A percentile compares a stretch with the other conserved stretches of the same genome.
Conservation (phyloP, 345 rosid species). For the Linum tenue region DNA sequence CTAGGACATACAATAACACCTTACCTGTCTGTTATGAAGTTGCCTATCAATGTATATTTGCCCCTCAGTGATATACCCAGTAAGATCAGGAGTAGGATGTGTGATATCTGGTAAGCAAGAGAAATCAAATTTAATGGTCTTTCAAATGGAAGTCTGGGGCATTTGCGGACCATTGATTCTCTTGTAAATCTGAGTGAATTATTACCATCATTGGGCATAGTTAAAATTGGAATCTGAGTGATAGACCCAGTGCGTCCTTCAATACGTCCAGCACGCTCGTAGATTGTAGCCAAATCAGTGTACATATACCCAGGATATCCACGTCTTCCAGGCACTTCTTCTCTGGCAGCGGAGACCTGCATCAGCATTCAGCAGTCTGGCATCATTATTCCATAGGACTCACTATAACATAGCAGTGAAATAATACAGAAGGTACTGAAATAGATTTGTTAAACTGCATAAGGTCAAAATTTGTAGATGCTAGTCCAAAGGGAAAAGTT, state of each 20-base stretch:
- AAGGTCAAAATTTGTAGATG: too few relatives aligned
- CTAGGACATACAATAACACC: background rate
- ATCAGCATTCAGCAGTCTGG: constrained; percentile 16
- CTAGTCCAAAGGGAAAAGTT: too few relatives aligned
- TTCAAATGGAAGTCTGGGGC: constrained; percentile 6
- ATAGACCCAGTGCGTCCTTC: constrained; percentile 98
- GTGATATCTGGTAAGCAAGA: constrained; percentile 62
- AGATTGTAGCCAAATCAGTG: constrained; percentile 96
- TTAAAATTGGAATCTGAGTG: constrained; percentile 93
- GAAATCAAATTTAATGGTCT: background rate
- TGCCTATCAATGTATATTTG: constrained; percentile 85
- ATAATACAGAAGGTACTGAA: background rate
- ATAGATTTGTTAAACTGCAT: background rate
- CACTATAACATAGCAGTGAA: background rate
- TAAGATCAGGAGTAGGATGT: constrained; percentile 98
- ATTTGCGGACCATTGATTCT: background rate
- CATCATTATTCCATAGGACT: background rate
- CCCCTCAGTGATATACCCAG: constrained; percentile 97
- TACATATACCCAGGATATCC: constrained; percentile 99
- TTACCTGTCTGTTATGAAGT: constrained; percentile 78
- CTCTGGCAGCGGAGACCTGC: constrained; percentile 99
- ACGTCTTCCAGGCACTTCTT: constrained; percentile 99
- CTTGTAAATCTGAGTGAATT: background rate
- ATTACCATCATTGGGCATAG: constrained; percentile 99
- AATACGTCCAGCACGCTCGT: constrained; percentile 96